Evolutionary conservation across 2,329 filamentous ascomycete species (phyloP), one percentile per base, ranked within the genome.

Genomic region (Penicillium sp.): DNA sequence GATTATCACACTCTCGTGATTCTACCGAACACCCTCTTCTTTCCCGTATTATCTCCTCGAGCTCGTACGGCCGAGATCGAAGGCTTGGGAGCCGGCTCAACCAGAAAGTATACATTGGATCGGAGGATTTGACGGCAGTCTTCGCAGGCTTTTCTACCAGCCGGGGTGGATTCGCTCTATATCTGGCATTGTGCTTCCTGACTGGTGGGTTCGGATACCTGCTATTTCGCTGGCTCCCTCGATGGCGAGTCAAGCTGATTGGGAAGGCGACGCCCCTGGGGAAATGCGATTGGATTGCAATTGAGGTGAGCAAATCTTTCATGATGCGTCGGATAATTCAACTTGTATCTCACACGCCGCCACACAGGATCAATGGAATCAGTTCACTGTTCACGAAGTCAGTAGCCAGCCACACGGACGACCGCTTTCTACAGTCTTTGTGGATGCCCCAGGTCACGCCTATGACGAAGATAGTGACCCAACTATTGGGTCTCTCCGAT

Each of bases 61-160:
- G 81, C 46, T 94, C 90, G 11, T 81, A 85, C 56, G 80, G 77
- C 27, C 90, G 88, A 64, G 79, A 80, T 27, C 74, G 76, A 56
- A 82, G 81, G 44, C 77, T 76, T 36, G 82, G 81, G 10, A 83
- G 84, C 38, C 84, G 89, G 51, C 78, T 82, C 25, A 95, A 82
- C 63, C 94, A 99, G 71, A 97, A 96, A 74, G 81, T 96, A 22
- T 94, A 96, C 71, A 91, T 99, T 73, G 79, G 85, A 52, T 95
- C 90, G 38, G 94, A 99, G 71, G 94, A 99, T 69, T 77, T 99
- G 57, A 96, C 91, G 1, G 91, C 96, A 63, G 92, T 92, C 25
- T 85, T 97, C 66, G 90, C 92, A 22, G 94, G 94, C 0, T 99
- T 97, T 71, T 84, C 81, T 44, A 96, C 91, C 3, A 92, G 87